These are phyloP conservation scores for Termitomyces sp. DNA, from an alignment of 768 basidiomycete species.

Conservation along the genomic window DNA sequence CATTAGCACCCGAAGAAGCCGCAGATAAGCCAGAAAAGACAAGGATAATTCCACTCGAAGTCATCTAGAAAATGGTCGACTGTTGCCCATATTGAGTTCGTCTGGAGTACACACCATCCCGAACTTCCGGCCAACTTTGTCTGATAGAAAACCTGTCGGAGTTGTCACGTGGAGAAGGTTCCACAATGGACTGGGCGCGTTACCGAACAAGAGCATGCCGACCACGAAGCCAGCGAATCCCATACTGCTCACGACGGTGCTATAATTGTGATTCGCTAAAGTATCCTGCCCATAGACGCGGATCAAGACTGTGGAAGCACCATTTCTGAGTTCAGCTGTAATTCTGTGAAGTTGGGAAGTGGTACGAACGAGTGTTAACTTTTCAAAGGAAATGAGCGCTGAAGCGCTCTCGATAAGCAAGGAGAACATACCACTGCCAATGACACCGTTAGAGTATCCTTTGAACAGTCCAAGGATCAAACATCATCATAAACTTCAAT, in stretches of 20 bases:
- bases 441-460: constrained; percentile 84
- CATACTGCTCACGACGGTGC: constrained; percentile 59
- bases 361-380: constrained; percentile 65
- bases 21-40: constrained; percentile 84
- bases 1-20: constrained; percentile 73
- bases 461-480: background rate
- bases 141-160: constrained; percentile 59
- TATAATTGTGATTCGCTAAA: constrained; percentile 54
- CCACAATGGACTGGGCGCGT: background rate
- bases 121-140: constrained; percentile 81
- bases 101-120: constrained; percentile 62
- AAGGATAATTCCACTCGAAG: constrained; percentile 76
- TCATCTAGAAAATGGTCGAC: constrained; percentile 45
- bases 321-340: background rate
- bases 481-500: background rate
- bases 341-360: background rate
- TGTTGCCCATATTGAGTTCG: background rate
- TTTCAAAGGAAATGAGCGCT: background rate
- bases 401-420: background rate
- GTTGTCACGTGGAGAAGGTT: background rate
- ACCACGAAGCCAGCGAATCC: constrained; percentile 81
- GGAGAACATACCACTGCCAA: constrained; percentile 60
- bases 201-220: constrained; percentile 77
- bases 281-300: constrained; percentile 62
- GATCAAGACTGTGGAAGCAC: constrained; percentile 49